Percentiles rank a stretch among this genome's conserved stretches.
Evolutionary conservation across 495 filamentous ascomycete species (phyloP).

Genomic region (Oidiodendron maius): DNA sequence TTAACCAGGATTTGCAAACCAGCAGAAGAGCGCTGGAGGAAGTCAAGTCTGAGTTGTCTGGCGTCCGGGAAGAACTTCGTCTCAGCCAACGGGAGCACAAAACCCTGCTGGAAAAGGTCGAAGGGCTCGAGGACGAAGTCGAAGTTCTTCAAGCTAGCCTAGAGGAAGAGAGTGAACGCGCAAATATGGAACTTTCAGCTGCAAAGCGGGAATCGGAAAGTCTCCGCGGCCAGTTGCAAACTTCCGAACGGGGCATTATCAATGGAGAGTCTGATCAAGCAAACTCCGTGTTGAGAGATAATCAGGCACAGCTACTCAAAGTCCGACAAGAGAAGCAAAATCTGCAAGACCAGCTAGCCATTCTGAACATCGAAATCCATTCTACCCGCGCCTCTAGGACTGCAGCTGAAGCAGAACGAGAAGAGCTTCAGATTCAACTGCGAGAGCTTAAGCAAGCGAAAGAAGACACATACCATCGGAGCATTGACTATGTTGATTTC

Average conservation of each 20-base stretch:
- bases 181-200: constrained; percentile 45
- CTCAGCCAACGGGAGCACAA: constrained; percentile 59
- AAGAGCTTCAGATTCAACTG: constrained; percentile 56
- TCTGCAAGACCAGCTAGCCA: constrained; percentile 57
- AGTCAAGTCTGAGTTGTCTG: constrained; percentile 51
- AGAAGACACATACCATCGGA: constrained; percentile 47
- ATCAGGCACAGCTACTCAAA: constrained; percentile 37
- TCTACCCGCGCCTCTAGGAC: constrained; percentile 44
- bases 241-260: constrained; percentile 35
- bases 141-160: constrained; percentile 67
- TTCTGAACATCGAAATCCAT: constrained; percentile 54
- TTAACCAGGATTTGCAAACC: constrained; percentile 48
- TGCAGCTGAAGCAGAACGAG: constrained; percentile 55
- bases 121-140: constrained; percentile 75
- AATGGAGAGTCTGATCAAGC: constrained; percentile 32
- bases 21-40: constrained; percentile 49
- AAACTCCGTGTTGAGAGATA: constrained; percentile 24
- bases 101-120: constrained; percentile 57
- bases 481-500: constrained; percentile 57
- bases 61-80: constrained; percentile 61
- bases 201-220: constrained; percentile 42
- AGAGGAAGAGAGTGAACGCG: constrained; percentile 67
- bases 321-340: constrained; percentile 51
- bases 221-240: constrained; percentile 44
- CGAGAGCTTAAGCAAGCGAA: constrained; percentile 40